phyloP scores from a whole-genome alignment of 2,329 filamentous ascomycete species.

The Cytospora mali region DNA sequence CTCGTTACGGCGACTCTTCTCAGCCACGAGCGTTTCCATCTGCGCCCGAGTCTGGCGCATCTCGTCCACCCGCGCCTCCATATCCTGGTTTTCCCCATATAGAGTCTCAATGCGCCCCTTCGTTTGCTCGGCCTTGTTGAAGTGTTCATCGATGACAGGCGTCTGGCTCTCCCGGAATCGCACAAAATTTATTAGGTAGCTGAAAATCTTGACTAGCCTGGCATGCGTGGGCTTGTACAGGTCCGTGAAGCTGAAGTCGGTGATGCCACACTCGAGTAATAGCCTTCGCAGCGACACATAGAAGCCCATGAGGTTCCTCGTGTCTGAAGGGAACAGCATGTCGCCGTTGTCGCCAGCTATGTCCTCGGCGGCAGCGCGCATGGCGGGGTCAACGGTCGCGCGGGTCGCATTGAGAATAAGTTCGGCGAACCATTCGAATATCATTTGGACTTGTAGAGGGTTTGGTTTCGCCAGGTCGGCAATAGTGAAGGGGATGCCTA shows the following conservation, averaged over 20 bases:
- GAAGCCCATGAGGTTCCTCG: constrained; percentile 93
- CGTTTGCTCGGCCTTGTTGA: constrained; percentile 84
- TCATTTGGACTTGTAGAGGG: constrained; percentile 90
- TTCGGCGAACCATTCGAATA: constrained; percentile 97
- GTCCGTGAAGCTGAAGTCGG: constrained; percentile 91
- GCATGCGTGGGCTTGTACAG: constrained; percentile 88
- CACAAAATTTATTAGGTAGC: constrained; percentile 98
- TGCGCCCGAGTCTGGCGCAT: constrained; percentile 78
- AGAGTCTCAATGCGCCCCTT: constrained; percentile 87
- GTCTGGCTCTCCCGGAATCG: constrained; percentile 95
- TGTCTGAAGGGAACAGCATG: constrained; percentile 77
- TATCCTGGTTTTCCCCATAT: constrained; percentile 83
- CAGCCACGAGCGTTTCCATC: constrained; percentile 78
- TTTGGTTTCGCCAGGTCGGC: constrained; percentile 93
- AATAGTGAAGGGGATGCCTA: constrained; percentile 85
- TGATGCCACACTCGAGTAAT: constrained; percentile 84
- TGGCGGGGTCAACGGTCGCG: constrained; percentile 90
- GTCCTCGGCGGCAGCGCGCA: constrained; percentile 89
- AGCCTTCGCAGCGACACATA: constrained; percentile 81
- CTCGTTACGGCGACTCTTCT: constrained; percentile 84
- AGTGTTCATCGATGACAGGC: constrained; percentile 85
- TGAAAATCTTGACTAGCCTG: constrained; percentile 91
- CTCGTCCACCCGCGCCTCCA: constrained; percentile 77
- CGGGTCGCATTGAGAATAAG: constrained; percentile 91
- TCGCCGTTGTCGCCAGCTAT: constrained; percentile 83